phyloP scores from a whole-genome alignment of 495 filamentous ascomycete genomes.

The Penicillium flavigenum region DNA sequence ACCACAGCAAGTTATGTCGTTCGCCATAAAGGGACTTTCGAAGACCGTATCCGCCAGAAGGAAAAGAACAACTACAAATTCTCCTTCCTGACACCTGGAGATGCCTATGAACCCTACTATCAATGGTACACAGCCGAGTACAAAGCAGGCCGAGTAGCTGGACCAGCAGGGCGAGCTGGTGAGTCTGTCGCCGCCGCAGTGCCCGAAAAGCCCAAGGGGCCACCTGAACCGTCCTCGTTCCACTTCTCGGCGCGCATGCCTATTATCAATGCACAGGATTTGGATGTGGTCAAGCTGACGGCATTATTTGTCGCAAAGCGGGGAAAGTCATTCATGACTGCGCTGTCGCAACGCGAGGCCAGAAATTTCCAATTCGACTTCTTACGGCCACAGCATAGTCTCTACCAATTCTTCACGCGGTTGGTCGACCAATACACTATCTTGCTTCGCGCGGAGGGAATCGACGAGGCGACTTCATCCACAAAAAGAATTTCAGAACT shows the following conservation, averaged over 20 bases:
- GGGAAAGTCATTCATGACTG: slow-evolving; percentile 86
- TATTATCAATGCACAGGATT: slow-evolving; percentile 91
- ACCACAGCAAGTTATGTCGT: slow-evolving; percentile 95
- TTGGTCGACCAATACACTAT: slow-evolving; percentile 93
- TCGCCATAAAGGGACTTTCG: slow-evolving; percentile 77
- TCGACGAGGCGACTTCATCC: slow-evolving; percentile 66
- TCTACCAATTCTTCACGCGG: slow-evolving; percentile 91
- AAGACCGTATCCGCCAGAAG: slow-evolving; percentile 86
- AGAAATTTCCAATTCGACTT: slow-evolving; percentile 97
- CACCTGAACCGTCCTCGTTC: slow-evolving; percentile 83
- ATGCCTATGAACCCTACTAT: slow-evolving; percentile 87
- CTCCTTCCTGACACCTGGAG: slow-evolving; percentile 76
- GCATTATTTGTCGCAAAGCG: slow-evolving; percentile 89
- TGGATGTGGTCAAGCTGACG: slow-evolving; percentile 88
- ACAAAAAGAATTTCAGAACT: slow-evolving; percentile 71
- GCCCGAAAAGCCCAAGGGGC: slow-evolving; percentile 72
- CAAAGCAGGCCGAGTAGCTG: background rate
- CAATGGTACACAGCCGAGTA: slow-evolving; percentile 58
- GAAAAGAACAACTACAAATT: slow-evolving; percentile 86
- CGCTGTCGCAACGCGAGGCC: slow-evolving; percentile 80
- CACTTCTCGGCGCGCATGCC: slow-evolving; percentile 97
- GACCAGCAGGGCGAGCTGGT: slow-evolving; percentile 34
- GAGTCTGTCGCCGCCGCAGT: slow-evolving; percentile 58
- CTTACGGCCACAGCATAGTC: slow-evolving; percentile 88
- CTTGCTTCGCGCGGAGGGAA: slow-evolving; percentile 64